Evolutionary conservation across 768 basidiomycete species (phyloP).

Genomic region (Suillus weaverae): DNA sequence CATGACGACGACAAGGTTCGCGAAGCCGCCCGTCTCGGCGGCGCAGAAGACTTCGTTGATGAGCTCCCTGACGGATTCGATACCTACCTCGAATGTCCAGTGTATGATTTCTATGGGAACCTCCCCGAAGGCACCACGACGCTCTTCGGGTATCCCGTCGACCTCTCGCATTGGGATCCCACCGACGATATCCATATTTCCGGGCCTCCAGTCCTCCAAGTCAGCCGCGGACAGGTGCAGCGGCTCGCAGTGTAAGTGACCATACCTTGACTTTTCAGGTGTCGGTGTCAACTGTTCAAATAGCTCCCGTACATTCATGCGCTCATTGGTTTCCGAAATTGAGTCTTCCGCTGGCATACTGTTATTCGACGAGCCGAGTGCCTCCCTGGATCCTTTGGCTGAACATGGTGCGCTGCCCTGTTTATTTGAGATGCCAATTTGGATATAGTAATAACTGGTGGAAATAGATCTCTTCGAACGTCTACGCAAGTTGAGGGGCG

Average conservation of each 20-base stretch:
- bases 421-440: background rate
- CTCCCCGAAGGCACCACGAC: constrained; percentile 63
- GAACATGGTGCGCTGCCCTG: constrained; percentile 53
- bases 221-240: constrained; percentile 78
- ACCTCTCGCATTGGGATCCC: constrained; percentile 33
- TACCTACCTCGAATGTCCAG: constrained; percentile 70
- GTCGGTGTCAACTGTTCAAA: background rate
- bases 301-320: constrained; percentile 72
- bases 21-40: constrained; percentile 69
- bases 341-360: constrained; percentile 54
- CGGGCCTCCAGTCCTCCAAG: constrained; percentile 36
- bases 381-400: constrained; percentile 71
- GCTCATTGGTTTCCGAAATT: constrained; percentile 46
- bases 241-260: constrained; percentile 59
- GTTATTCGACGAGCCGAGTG: constrained; percentile 73
- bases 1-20: constrained; percentile 55
- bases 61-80: constrained; percentile 65
- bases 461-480: constrained; percentile 64
- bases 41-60: constrained; percentile 66
- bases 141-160: constrained; percentile 59
- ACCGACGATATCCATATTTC: constrained; percentile 45
- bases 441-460: background rate
- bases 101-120: constrained; percentile 58
- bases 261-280: background rate
- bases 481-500: constrained; percentile 65